Base-by-base conservation (phyloP, 2,329 filamentous ascomycete species). In the Scedosporium minutisporum region DNA sequence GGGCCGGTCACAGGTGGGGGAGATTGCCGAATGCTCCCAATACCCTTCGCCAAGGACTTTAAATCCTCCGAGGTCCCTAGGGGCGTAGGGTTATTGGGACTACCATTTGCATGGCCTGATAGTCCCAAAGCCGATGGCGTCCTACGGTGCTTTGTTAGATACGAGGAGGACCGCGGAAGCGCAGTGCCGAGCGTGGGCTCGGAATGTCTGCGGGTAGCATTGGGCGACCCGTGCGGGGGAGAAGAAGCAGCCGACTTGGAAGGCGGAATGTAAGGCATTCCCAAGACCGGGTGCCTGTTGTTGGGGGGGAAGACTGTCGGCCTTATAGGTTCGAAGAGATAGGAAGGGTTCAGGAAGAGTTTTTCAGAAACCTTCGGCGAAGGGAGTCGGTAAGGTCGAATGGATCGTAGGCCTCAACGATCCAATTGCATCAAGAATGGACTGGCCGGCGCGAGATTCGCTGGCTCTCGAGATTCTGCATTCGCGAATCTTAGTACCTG, bases 261-360 rank as follows among this genome's bases (percentile, higher is more conserved):
- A 66, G 90, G 90, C 65, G 90, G 90, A 75, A 90, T 95, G 80
- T 95, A 95, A 85, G 90, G 90, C 90, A 95, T 95, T 79, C 82
- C 79, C 74, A 74, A 69, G 42, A 53, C 48, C 60, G 23, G 33
- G 21, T 48, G 46, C 46, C 46, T 44, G 60, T 16, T 38, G 44
- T 14, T 23, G 12, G 51, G 51, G 51, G 51, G 21, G 21, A 55
- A 25, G 18, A 10, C 12, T 14, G 51, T 55, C 33, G 33, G 33
- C 33, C 12, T 16, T 55, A 12, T 14, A 23, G 18, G 51, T 21
- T 14, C 21, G 9, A 27, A 41, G 44, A 38, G 48, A 27, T 48
- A 18, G 42, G 33, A 58, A 58, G 55, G 23, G 55, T 12, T 38
- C 33, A 14, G n/a, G 55, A 16, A 57, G 51, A 25, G 51, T 23